A percentile compares a stretch with the other conserved stretches of the same genome.
Evolutionary conservation across 352 stramenopile species (phyloP).

Genomic region (Globisporangium okanoganense): DNA sequence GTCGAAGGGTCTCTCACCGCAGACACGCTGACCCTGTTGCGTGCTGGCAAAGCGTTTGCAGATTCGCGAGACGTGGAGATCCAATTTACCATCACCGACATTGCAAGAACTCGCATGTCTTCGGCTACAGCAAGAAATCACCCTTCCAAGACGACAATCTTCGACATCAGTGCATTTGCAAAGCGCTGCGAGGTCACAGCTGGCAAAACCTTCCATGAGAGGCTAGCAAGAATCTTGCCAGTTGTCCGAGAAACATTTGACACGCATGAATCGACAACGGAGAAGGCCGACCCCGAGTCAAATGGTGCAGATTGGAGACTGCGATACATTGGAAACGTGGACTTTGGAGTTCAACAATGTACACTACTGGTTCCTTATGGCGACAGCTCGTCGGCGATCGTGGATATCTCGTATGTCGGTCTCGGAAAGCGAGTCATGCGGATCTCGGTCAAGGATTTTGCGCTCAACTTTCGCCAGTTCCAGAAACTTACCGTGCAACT

Average conservation of each 20-base stretch:
- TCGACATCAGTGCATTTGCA: conserved; percentile 28
- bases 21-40: conserved; percentile 12
- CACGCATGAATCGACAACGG: conserved; percentile 21
- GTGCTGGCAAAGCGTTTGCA: neutral
- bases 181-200: conserved; percentile 17
- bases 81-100: conserved; percentile 46
- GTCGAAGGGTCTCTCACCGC: conserved; percentile 29
- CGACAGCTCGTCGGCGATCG: conserved; percentile 10
- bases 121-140: neutral
- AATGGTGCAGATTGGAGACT: conserved; percentile 27
- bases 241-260: conserved; percentile 38
- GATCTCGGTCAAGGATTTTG: conserved; percentile 32
- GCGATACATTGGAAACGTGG: conserved; percentile 46
- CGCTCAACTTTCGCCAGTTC: conserved; percentile 48
- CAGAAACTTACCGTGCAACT: conserved; percentile 44
- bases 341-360: conserved; percentile 37
- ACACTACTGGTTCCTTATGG: conserved; percentile 34
- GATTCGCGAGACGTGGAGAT: conserved; percentile 17
- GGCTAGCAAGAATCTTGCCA: conserved; percentile 11
- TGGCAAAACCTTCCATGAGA: conserved; percentile 3
- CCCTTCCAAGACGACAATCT: conserved; percentile 20
- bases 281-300: neutral
- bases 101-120: conserved; percentile 13
- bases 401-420: conserved; percentile 8
- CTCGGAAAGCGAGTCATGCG: conserved; percentile 27